phyloP scores from a whole-genome alignment of 257 asterid species.

The Fraxinus anomala region DNA sequence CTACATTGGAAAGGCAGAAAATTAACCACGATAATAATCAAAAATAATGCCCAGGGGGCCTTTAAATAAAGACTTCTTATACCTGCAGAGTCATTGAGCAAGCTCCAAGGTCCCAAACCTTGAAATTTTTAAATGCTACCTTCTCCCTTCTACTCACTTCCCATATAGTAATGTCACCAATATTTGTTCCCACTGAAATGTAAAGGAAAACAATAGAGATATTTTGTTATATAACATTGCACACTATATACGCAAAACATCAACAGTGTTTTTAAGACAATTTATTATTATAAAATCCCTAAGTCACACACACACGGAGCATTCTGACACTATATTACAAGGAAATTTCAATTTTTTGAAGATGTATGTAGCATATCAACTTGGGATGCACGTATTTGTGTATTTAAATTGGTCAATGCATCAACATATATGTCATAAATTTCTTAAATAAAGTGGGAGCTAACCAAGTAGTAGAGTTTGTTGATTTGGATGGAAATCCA shows the following conservation, averaged over 20 bases:
- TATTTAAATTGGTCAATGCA: slow-evolving; percentile 12
- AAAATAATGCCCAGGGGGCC: slow-evolving; percentile 6
- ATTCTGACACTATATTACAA: neutral
- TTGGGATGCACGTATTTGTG: neutral
- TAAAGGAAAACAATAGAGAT: slow-evolving; percentile 5
- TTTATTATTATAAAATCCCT: neutral
- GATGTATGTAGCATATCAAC: neutral
- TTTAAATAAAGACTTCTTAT: slow-evolving; percentile 12
- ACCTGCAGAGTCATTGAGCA: slow-evolving; percentile 66
- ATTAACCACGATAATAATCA: slow-evolving; percentile 2
- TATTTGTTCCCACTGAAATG: slow-evolving; percentile 64
- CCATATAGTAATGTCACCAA: slow-evolving; percentile 64
- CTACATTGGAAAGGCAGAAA: slow-evolving; percentile 37
- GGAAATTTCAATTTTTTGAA: neutral
- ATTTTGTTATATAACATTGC: neutral
- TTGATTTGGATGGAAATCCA: slow-evolving; percentile 67
- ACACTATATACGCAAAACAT: neutral
- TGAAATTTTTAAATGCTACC: slow-evolving; percentile 45
- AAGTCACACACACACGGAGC: neutral
- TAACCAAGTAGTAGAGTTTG: slow-evolving; percentile 59
- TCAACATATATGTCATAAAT: neutral
- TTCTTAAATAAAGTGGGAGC: slow-evolving; percentile 25
- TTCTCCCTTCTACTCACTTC: slow-evolving; percentile 56
- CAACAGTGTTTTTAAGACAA: neutral
- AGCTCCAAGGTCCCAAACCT: slow-evolving; percentile 60